These are phyloP conservation scores for Elsinoe fawcettii DNA, from an alignment of 2,329 filamentous ascomycete species.

Conservation along the genomic window DNA sequence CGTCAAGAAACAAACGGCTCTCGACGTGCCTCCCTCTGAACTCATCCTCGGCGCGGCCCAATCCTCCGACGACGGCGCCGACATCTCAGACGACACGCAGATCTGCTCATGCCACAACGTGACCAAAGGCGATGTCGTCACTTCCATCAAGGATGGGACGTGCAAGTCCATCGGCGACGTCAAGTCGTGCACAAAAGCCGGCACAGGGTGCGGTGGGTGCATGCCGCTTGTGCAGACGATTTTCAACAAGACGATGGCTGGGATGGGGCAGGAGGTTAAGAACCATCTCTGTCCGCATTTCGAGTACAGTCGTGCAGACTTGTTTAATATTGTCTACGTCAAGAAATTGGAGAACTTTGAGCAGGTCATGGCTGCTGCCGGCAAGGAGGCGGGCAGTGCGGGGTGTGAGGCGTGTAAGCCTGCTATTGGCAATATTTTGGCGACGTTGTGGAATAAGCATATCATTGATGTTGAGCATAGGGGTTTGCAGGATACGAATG, in stretches of 20 bases:
- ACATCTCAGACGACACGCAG: conserved; percentile 77
- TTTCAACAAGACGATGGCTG: conserved; percentile 80
- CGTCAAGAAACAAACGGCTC: conserved; percentile 72
- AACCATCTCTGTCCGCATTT: conserved; percentile 85
- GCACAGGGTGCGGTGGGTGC: conserved; percentile 83
- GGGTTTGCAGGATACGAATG: conserved; percentile 84
- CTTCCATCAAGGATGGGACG: conserved; percentile 63
- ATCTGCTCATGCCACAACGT: conserved; percentile 94
- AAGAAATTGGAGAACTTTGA: conserved; percentile 65
- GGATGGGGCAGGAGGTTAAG: conserved; percentile 78
- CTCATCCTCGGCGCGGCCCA: conserved; percentile 74
- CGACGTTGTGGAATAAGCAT: conserved; percentile 76
- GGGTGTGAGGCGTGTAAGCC: conserved; percentile 88
- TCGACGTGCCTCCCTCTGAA: conserved; percentile 71
- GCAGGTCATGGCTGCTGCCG: conserved; percentile 71
- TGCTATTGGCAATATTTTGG: conserved; percentile 68
- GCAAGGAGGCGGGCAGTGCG: conserved; percentile 61
- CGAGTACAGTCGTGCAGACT: conserved; percentile 70
- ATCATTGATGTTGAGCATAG: conserved; percentile 63
- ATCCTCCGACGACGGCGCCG: conserved; percentile 66
- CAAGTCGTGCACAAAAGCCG: conserved; percentile 85
- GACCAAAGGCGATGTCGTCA: conserved; percentile 70
- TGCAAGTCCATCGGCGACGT: conserved; percentile 77
- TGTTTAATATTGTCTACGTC: conserved; percentile 84
- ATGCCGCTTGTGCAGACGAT: conserved; percentile 83